Percentiles rank a stretch among this genome's conserved stretches.
phyloP scores from a whole-genome alignment of 2,329 filamentous ascomycete genomes.

The Nigrospora sphaerica region DNA sequence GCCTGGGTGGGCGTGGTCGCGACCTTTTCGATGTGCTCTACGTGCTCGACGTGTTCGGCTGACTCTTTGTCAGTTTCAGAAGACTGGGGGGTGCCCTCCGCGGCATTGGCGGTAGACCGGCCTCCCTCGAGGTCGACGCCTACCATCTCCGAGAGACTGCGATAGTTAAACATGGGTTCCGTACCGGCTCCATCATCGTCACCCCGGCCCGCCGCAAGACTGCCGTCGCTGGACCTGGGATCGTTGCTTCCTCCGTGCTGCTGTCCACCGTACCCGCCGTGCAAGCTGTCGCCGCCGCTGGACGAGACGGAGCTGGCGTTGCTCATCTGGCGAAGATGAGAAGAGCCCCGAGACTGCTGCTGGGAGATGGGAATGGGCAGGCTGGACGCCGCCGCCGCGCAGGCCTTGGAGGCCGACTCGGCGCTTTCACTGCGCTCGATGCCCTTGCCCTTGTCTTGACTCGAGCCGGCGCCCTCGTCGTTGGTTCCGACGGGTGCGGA shows the following conservation, averaged over 20 bases:
- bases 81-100: constrained; percentile 9
- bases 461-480: constrained; percentile 22
- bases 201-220: constrained; percentile 38
- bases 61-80: constrained; percentile 23
- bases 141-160: constrained; percentile 79
- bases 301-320: constrained; percentile 80
- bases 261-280: constrained; percentile 39
- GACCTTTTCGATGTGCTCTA: constrained; percentile 14
- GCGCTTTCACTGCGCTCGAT: constrained; percentile 47
- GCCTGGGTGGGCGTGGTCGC: constrained; percentile 16
- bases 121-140: constrained; percentile 51
- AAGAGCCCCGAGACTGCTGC: constrained; percentile 53
- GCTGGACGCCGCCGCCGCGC: constrained; percentile 21
- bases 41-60: constrained; percentile 23
- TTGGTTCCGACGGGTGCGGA: constrained; percentile 27
- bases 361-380: constrained; percentile 36
- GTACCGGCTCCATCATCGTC: constrained; percentile 44
- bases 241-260: constrained; percentile 29
- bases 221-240: constrained; percentile 48
- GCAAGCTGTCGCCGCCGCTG: constrained; percentile 62
- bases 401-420: constrained; percentile 6
- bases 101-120: constrained; percentile 3
- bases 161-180: constrained; percentile 88
- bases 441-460: constrained; percentile 59
- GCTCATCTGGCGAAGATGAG: constrained; percentile 75